phyloP scores from a whole-genome alignment of 192 early-diverging fungal species.

The Phlyctochytrium arcticum region DNA sequence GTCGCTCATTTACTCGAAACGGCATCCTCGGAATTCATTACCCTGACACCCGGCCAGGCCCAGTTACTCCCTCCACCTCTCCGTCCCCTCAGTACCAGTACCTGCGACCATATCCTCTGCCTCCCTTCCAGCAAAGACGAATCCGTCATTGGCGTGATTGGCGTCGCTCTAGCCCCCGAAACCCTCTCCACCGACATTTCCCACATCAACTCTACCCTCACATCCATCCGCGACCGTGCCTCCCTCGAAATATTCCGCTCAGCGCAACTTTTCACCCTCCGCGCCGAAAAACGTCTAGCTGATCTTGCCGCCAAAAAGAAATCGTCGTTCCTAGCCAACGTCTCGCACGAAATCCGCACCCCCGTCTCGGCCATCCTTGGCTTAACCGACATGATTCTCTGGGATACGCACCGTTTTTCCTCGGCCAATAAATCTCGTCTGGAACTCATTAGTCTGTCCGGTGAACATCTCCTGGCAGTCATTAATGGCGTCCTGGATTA shows the following conservation, averaged over 20 bases:
- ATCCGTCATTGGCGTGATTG: too few species aligned
- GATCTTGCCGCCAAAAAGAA: background rate
- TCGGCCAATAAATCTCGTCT: constrained; percentile 8
- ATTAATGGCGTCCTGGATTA: constrained; percentile 32
- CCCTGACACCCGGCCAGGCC: too few species aligned
- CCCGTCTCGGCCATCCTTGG: constrained; percentile 31
- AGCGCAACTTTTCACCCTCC: background rate
- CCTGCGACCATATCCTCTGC: too few species aligned
- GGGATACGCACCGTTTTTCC: constrained; percentile 7
- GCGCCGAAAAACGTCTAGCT: background rate
- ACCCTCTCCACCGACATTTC: too few species aligned
- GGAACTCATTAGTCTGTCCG: constrained; percentile 24
- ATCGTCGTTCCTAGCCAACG: background rate
- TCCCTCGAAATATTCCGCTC: background rate
- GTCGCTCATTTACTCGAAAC: too few species aligned
- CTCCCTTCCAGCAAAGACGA: too few species aligned
- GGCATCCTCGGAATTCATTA: too few species aligned
- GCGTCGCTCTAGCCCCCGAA: too few species aligned
- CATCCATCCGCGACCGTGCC: background rate
- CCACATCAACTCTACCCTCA: too few species aligned
- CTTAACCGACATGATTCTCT: constrained; percentile 17
- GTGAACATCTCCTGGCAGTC: constrained; percentile 22
- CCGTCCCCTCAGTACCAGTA: too few species aligned
- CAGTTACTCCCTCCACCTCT: too few species aligned
- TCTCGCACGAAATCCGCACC: constrained; percentile 31